Base-by-base conservation (phyloP, 495 filamentous ascomycete genomes). In the Penicillium chermesinum region DNA sequence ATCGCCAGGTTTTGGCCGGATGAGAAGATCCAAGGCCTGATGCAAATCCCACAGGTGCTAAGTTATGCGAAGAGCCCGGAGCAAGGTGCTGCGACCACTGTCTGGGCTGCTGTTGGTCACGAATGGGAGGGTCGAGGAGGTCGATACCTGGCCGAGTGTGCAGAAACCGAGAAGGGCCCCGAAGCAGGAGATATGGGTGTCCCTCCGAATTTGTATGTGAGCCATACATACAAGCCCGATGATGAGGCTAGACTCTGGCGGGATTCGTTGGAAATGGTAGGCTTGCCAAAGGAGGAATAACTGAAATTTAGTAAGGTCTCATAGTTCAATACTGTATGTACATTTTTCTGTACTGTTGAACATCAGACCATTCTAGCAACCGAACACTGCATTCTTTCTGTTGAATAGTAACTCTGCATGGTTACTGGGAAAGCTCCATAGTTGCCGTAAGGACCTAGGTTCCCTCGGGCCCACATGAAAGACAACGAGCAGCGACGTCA, bases 61-160 rank as follows among this genome's bases (percentile, higher is more conserved):
- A 65, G 27, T 10, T 22, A 52, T 9, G 16, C 71, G 7, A 72
- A 74, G 60, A 48, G 60, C 42, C 38, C 62, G 25, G 52, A 57
- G 45, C 58, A 67, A 36, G 64, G 55, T 1, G 49, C 64, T 22
- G 65, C 75, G 4, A 79, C 75, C 0, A 74, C 62, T 41, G 66
- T 67, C 56, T 63, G 56, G 37, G 79, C 62, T 14, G 69, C 61
- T 44, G 67, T 66, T 41, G 67, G 51, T 6, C 67, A 52, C 37
- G 61, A 70, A 39, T 59, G 52, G 52, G 59, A 65, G 38, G 51
- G 46, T 3, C 58, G 65, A 19, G 72, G 74, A 48, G 70, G 76
- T 1, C 62, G 65, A 38, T 72, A 75, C 57, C 55, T 73, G 35
- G 66, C 65, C 37, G 65, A 70, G 45, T 46, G 40, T 16, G 25